Evolutionary conservation across 1,284 basidiomycete genomes (phyloP), one percentile per base, ranked within the genome.

Genomic region (Rhodotorula glutinis): DNA sequence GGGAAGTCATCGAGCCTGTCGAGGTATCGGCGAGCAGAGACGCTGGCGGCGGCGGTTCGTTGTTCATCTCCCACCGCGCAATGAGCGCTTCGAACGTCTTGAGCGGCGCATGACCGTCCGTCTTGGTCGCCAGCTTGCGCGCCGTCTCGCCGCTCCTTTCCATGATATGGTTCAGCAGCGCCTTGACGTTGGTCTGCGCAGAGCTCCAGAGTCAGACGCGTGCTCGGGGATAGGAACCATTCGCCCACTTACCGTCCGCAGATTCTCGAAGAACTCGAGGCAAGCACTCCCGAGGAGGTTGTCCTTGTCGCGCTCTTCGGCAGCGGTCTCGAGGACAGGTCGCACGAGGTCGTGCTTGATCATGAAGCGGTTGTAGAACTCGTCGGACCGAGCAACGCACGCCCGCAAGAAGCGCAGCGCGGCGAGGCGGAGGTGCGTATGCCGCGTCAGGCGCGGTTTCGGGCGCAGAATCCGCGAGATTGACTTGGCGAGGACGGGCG

Each of bases 231-330:
- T 64, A 21, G 21, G 30, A 49, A n/a, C n/a, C 54, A 43, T 23
- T 55, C n/a, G 67, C 40, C 19, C 43, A 78, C 84, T 71, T 69
- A 93, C 92, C 81, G 85, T 85, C 66, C 90, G 86, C 78, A 98
- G 90, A 72, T 86, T 84, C 75, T 98, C 95, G 75, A 98, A 92
- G 70, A 92, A 90, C 77, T 98, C 95, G 76, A 96, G 88, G 81
- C 92, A 97, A 25, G 94, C 91, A 71, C 92, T 94, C 75, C 88
- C 90, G 54, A 98, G 82, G 71, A 99, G 84, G 79, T 95, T 98
- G 79, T 98, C 95, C 66, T 90, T 84, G 55, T 83, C 83, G 40
- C 88, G 88, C 79, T 98, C 95, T 59, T 85, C 84, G 44, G 89
- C 78, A 38, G 92, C 88, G 65, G 98, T 81, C 63, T 90, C 87